A percentile compares a stretch with the other conserved stretches of the same genome.
Evolutionary conservation across 495 filamentous ascomycete species (phyloP).

Genomic region (Melanomma pulvis-pyrius): DNA sequence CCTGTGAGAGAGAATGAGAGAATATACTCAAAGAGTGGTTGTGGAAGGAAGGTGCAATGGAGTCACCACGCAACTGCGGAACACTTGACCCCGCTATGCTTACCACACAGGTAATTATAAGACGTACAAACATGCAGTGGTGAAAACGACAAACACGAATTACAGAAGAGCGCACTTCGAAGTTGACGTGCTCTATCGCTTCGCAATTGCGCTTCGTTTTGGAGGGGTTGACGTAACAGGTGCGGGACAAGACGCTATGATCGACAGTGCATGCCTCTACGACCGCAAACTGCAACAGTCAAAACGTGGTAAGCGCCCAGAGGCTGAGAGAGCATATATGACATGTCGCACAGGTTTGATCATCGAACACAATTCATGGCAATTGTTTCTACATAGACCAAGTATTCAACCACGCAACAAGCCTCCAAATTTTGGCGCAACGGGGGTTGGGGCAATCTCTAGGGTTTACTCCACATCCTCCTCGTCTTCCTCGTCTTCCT

Average conservation of each 20-base stretch:
- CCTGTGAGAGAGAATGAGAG: too few relatives aligned
- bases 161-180: too few relatives aligned
- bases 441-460: background rate
- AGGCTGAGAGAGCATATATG: too few relatives aligned
- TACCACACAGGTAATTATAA: too few relatives aligned
- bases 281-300: background rate
- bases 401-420: background rate
- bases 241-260: background rate
- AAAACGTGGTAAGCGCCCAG: background rate
- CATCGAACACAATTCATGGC: too few relatives aligned
- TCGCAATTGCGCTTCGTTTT: background rate
- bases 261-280: background rate
- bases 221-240: background rate
- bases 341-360: too few relatives aligned
- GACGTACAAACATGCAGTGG: too few relatives aligned
- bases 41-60: background rate
- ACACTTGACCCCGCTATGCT: background rate
- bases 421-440: background rate
- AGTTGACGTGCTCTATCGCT: too few relatives aligned
- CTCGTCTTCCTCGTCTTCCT: conserved; percentile 38
- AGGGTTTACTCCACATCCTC: conserved; percentile 33
- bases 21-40: background rate
- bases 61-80: background rate
- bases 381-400: background rate
- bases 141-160: too few relatives aligned